Conservation (phyloP, 2,329 filamentous ascomycete species). For the Gaeumannomyces tritici region DNA sequence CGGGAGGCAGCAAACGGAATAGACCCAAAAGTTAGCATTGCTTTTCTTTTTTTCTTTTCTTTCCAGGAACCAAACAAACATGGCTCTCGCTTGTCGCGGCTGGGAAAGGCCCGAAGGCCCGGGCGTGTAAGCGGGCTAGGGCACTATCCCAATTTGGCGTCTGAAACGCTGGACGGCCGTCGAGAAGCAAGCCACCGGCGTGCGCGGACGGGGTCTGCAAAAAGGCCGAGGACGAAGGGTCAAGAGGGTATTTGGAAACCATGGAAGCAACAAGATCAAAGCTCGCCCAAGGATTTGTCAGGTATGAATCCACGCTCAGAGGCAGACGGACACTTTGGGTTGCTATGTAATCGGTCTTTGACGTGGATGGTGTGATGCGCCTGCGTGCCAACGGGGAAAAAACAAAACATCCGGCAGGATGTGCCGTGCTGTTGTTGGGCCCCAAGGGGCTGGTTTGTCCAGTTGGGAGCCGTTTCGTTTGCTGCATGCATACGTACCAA, state of each 20-base stretch:
- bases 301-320: not conserved
- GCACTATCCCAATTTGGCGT: not conserved
- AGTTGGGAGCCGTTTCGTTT: not conserved
- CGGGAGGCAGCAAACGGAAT: too few species aligned
- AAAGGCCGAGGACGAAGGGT: not conserved
- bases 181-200: not conserved
- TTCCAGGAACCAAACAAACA: not conserved
- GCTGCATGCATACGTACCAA: too few species aligned
- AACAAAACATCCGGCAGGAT: not conserved
- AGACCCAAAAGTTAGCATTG: too few species aligned
- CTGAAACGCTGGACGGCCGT: not conserved
- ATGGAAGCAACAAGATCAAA: not conserved
- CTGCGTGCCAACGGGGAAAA: not conserved
- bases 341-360: too few species aligned
- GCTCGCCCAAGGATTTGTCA: not conserved
- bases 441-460: not conserved
- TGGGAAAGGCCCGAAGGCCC: not conserved
- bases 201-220: not conserved
- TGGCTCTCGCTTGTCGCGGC: not conserved
- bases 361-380: too few species aligned
- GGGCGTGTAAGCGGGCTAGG: not conserved
- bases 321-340: too few species aligned
- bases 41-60: not conserved
- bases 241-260: not conserved
- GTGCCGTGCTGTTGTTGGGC: not conserved